Conservation (phyloP, 1,139 yeast genomes). For the Torulaspora pretoriensis region DNA sequence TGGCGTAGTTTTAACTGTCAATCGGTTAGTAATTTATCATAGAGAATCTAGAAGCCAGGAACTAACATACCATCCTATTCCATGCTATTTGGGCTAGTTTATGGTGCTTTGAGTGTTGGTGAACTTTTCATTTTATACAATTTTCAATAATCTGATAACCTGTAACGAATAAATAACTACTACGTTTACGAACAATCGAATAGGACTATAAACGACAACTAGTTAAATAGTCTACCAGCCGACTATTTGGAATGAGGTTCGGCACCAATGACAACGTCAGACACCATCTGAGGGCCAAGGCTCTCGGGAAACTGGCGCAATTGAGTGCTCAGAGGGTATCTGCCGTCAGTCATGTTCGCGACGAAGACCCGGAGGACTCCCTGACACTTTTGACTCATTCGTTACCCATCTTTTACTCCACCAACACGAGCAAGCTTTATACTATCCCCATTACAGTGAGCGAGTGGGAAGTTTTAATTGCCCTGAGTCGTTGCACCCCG, state of each 20-base stretch:
- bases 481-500: constrained; percentile 52
- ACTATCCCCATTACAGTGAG: constrained; percentile 46
- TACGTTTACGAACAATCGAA: no score
- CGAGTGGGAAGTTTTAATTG: constrained; percentile 69
- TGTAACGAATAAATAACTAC: no score
- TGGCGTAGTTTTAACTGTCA: constrained; percentile 53
- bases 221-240: neutral
- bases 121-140: neutral
- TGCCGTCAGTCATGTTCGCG: neutral
- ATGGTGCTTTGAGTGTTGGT: neutral
- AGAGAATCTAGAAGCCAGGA: neutral
- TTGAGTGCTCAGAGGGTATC: constrained; percentile 33
- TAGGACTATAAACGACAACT: neutral
- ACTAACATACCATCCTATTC: constrained; percentile 2
- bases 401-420: constrained; percentile 30
- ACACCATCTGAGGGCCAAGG: constrained; percentile 49
- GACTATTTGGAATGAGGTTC: constrained; percentile 14
- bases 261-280: constrained; percentile 24
- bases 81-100: neutral
- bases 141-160: neutral
- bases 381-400: constrained; percentile 26
- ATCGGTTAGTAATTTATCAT: constrained; percentile 1
- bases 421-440: constrained; percentile 28
- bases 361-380: constrained; percentile 9
- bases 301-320: constrained; percentile 49